Conservation (phyloP, 495 filamentous ascomycete species). For the Cudoniella acicularis region DNA sequence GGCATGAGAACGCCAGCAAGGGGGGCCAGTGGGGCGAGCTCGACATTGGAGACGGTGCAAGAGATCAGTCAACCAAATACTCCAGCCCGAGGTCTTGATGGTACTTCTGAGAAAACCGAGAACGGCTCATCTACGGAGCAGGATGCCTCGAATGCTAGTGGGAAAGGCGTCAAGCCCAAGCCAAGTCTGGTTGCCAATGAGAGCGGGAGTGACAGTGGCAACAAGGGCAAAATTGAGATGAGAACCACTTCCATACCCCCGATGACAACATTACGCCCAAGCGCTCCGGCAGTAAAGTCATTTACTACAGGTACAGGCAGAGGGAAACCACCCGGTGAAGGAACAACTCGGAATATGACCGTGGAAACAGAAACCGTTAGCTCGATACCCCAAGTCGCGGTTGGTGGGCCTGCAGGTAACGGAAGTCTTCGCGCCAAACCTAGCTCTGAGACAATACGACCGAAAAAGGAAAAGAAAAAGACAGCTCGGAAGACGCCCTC, state of each 20-base stretch:
- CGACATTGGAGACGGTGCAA: slow-evolving; percentile 86
- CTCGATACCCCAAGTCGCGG: slow-evolving; percentile 85
- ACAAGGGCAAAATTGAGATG: slow-evolving; percentile 36
- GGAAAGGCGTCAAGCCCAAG: slow-evolving; percentile 30
- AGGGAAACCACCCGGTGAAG: slow-evolving; percentile 63
- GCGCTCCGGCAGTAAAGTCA: slow-evolving; percentile 39
- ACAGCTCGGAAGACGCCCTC: slow-evolving; percentile 67
- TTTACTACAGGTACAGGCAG: slow-evolving; percentile 39
- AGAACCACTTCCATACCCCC: slow-evolving; percentile 30
- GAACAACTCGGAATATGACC: slow-evolving; percentile 86
- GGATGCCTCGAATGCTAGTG: slow-evolving; percentile 28
- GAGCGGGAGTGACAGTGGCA: slow-evolving; percentile 60
- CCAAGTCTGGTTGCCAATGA: slow-evolving; percentile 40
- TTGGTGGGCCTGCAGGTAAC: slow-evolving; percentile 59
- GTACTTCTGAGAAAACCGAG: slow-evolving; percentile 44
- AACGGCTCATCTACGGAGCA: slow-evolving; percentile 44
- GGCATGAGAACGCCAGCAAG: slow-evolving; percentile 65
- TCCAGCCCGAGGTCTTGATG: slow-evolving; percentile 44
- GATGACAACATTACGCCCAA: slow-evolving; percentile 32
- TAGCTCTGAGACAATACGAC: slow-evolving; percentile 89
- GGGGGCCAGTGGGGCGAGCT: slow-evolving; percentile 59
- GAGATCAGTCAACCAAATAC: slow-evolving; percentile 82
- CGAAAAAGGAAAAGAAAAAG: slow-evolving; percentile 86
- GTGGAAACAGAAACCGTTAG: slow-evolving; percentile 96
- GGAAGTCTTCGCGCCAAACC: slow-evolving; percentile 81